Base-by-base conservation (phyloP, 2,329 filamentous ascomycete species). In the Cercospora sp. region DNA sequence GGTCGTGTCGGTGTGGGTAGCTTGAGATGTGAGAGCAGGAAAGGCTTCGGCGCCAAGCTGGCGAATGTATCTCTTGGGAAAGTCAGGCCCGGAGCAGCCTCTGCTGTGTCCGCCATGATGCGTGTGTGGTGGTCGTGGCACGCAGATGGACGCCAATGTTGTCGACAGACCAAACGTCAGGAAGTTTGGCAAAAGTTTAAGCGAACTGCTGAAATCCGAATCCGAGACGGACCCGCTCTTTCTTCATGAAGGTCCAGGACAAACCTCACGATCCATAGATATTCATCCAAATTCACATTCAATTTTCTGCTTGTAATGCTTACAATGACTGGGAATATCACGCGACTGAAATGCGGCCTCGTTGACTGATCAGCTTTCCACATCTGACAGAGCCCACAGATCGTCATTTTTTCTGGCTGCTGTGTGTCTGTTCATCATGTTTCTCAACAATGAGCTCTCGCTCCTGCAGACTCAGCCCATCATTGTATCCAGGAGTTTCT, bases 11-110 rank as follows among this genome's bases (percentile, higher is more conserved):
- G 85, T 62, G 86, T 82, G 66, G 76, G 83, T 74, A 90, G 86
- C 71, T 90, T 87, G 75, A 98, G 91, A 80, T 96, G 95, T 63
- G 93, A 92, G 77, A 96, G 90, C 69, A 98, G 89, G 82, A 92
- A 97, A 8, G 93, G 91, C 73, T 93, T 90, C 5, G 95, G 94
- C 40, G 93, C 93, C 77, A 97, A 89, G 76, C 94, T 94, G 67
- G 93, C 92, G 80, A 97, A 97, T 75, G 92, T 90, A 73, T 91
- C 83, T 76, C 91, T 80, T 70, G 89, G 79, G 78, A 89, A 80
- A 72, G 85, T 76, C 77, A 87, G 75, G 64, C 70, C 72, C 6
- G 75, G 66, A 5, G 68, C 60, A 12, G 72, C 53, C 10, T 58
- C 53, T 33, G 48, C 48, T 9, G 53, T 33, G 33, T 53, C 40